Conservation (phyloP, 2,329 filamentous ascomycete genomes). For the Aureobasidium subglaciale region DNA sequence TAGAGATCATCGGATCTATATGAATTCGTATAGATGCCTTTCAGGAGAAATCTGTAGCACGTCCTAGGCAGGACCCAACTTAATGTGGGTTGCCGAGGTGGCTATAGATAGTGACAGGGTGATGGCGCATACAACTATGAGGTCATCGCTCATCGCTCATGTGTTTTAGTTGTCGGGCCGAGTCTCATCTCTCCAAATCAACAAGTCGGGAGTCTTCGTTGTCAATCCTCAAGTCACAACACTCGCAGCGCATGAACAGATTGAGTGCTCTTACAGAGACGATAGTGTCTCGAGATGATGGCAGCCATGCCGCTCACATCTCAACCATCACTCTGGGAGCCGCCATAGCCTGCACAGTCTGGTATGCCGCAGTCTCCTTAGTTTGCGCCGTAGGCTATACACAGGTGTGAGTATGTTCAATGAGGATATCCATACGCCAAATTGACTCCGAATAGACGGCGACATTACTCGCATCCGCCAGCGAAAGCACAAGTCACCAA, state of each 20-base stretch:
- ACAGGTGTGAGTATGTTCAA: neutral
- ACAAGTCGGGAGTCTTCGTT: conserved; percentile 1
- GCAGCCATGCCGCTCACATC: conserved; percentile 13
- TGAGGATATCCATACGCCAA: neutral
- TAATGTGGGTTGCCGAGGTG: neutral
- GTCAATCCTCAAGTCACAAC: neutral
- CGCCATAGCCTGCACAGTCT: conserved; percentile 26
- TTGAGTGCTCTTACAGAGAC: conserved; percentile 21
- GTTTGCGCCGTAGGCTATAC: conserved; percentile 13
- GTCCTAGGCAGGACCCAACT: too few relatives aligned
- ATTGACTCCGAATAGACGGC: conserved; percentile 39
- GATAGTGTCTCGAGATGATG: conserved; percentile 14
- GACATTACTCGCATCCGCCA: conserved; percentile 45
- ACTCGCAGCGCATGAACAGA: conserved; percentile 23
- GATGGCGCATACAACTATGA: neutral
- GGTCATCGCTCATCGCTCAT: neutral
- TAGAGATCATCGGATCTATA: too few relatives aligned
- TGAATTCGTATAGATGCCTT: too few relatives aligned
- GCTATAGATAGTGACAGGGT: neutral
- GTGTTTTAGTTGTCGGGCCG: conserved; percentile 4
- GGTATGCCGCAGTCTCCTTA: conserved; percentile 22
- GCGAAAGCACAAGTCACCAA: conserved; percentile 26
- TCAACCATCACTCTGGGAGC: conserved; percentile 22
- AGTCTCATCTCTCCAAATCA: neutral
- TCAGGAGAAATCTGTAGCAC: too few relatives aligned